Conservation (phyloP, 352 stramenopile genomes). For the Phytophthora palmivora region DNA sequence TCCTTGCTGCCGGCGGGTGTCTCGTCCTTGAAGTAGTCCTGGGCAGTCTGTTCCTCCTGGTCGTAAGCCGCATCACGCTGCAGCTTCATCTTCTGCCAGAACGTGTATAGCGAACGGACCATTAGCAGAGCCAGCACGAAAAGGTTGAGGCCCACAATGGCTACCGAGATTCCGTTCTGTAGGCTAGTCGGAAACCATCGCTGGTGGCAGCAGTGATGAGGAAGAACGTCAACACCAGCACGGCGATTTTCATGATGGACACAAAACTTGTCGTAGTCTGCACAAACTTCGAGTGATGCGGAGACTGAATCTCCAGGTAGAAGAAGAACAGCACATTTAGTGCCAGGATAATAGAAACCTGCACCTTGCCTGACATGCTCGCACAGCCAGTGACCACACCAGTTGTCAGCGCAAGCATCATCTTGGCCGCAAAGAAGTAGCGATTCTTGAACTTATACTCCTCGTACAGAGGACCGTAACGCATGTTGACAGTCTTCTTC, state of each 20-base stretch:
- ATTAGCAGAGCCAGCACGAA: conserved; percentile 75
- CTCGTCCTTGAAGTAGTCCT: conserved; percentile 77
- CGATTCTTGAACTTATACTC: conserved; percentile 91
- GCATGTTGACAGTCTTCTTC: conserved; percentile 85
- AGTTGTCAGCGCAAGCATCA: conserved; percentile 72
- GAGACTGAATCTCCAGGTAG: conserved; percentile 72
- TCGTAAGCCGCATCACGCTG: conserved; percentile 67
- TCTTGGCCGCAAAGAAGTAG: conserved; percentile 86
- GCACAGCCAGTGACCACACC: conserved; percentile 68
- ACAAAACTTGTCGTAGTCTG: conserved; percentile 82
- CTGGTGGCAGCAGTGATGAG: conserved; percentile 61
- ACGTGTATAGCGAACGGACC: conserved; percentile 71
- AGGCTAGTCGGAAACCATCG: conserved; percentile 63
- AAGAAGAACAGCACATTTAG: conserved; percentile 78
- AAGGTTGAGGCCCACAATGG: conserved; percentile 73
- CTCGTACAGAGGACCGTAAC: conserved; percentile 85
- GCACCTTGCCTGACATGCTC: conserved; percentile 52
- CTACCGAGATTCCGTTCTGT: conserved; percentile 73
- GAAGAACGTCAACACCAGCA: conserved; percentile 79
- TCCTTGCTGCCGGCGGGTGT: conserved; percentile 53
- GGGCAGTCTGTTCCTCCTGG: conserved; percentile 63
- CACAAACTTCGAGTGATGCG: conserved; percentile 74
- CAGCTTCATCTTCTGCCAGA: conserved; percentile 78
- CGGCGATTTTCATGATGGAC: conserved; percentile 80
- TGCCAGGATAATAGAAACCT: conserved; percentile 62